These are phyloP conservation scores for Cutaneotrichosporon cavernicola DNA, from an alignment of 1,284 basidiomycete genomes.

Conservation along the genomic window DNA sequence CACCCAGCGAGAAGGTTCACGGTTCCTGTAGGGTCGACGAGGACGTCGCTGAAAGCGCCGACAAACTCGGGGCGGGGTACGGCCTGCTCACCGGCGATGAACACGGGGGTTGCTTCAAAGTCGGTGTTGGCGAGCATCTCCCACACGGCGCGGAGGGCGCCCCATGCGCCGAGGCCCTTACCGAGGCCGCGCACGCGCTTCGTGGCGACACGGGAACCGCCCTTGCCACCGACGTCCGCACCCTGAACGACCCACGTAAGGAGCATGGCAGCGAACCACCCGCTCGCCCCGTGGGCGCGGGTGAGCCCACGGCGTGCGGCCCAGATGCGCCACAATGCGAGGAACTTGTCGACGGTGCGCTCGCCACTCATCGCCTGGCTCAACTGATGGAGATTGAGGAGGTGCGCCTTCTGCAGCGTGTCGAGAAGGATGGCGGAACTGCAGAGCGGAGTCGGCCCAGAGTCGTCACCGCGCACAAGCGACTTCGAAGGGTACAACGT, in stretches of 20 bases:
- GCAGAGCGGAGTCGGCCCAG: conserved; percentile 62
- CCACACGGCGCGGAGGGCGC: conserved; percentile 48
- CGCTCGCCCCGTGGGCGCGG: conserved; percentile 61
- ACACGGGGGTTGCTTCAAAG: conserved; percentile 64
- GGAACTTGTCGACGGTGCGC: conserved; percentile 60
- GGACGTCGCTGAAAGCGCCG: conserved; percentile 54
- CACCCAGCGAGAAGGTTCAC: conserved; percentile 79
- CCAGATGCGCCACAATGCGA: conserved; percentile 83
- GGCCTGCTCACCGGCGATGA: conserved; percentile 57
- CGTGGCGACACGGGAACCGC: conserved; percentile 34
- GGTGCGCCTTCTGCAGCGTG: conserved; percentile 64
- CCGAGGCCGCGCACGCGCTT: conserved; percentile 56
- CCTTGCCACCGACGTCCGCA: conserved; percentile 57
- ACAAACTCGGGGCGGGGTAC: conserved; percentile 49
- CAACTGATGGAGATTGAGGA: conserved; percentile 68
- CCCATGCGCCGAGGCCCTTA: conserved; percentile 54
- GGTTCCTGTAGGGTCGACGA: conserved; percentile 77
- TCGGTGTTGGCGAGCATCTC: conserved; percentile 63
- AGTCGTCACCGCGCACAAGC: conserved; percentile 59
- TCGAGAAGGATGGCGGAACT: conserved; percentile 72
- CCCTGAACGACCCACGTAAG: conserved; percentile 71
- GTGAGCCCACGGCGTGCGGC: conserved; percentile 78
- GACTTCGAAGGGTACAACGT: conserved; percentile 72
- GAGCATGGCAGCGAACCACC: conserved; percentile 68
- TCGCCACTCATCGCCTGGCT: conserved; percentile 66